Evolutionary conservation across 2,329 filamentous ascomycete genomes (phyloP).

Genomic region (Dothiorella sarmentorum): DNA sequence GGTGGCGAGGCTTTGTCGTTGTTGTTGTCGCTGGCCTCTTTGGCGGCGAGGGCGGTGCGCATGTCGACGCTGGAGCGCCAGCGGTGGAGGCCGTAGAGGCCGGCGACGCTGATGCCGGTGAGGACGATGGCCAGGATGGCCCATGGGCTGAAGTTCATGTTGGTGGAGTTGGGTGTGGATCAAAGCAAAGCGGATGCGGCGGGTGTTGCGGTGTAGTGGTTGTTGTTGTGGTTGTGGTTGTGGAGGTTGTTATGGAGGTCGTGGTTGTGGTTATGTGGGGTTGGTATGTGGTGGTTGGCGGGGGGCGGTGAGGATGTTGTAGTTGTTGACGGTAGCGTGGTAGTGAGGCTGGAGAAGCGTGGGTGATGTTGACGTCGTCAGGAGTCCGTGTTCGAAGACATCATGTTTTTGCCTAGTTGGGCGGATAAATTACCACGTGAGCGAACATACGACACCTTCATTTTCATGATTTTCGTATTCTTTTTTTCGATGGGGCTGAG

Average conservation of each 20-base stretch:
- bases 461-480: background rate
- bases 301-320: background rate
- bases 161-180: no score
- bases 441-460: background rate
- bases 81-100: background rate
- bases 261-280: background rate
- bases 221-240: background rate
- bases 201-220: no score
- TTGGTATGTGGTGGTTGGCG: background rate
- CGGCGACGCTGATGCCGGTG: background rate
- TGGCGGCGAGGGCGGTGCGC: background rate
- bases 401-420: background rate
- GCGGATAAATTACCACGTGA: background rate
- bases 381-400: constrained; percentile 6
- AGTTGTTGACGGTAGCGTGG: background rate
- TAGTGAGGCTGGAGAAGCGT: background rate
- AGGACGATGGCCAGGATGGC: constrained; percentile 8
- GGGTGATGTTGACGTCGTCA: background rate
- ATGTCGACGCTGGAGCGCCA: constrained; percentile 6
- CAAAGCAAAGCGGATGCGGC: no score
- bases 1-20: background rate
- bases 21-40: background rate
- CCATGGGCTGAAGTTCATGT: constrained; percentile 2
- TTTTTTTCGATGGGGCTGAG: constrained; percentile 7
- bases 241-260: no score